phyloP scores from a whole-genome alignment of 2,329 filamentous ascomycete species.

The Claviceps pazoutovae region DNA sequence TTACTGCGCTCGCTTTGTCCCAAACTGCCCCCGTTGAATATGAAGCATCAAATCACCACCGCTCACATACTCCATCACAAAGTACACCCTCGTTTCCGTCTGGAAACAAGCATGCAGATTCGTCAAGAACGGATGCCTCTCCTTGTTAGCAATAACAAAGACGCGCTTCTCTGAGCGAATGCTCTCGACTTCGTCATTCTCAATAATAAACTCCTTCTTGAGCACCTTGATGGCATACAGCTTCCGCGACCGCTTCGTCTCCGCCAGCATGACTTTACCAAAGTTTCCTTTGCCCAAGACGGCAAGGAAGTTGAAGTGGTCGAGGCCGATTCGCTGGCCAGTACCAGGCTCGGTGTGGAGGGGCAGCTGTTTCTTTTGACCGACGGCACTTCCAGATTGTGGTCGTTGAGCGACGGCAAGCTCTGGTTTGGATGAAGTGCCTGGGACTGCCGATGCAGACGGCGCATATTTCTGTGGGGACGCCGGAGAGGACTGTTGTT shows the following conservation, averaged over 20 bases:
- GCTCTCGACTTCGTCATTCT: constrained; percentile 97
- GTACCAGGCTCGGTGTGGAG: constrained; percentile 58
- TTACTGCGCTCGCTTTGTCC: constrained; percentile 88
- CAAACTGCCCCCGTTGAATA: constrained; percentile 93
- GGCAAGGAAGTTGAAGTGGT: constrained; percentile 98
- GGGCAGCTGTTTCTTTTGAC: constrained; percentile 47
- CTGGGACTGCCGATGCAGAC: constrained; percentile 13
- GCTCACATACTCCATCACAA: constrained; percentile 99
- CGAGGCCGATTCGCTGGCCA: constrained; percentile 76
- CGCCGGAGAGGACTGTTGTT: constrained; percentile 19
- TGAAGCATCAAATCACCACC: constrained; percentile 98
- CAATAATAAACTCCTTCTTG: constrained; percentile 99
- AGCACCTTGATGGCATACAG: constrained; percentile 97
- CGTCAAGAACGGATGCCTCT: constrained; percentile 88
- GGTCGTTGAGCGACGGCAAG: constrained; percentile 18
- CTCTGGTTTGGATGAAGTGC: constrained; percentile 23
- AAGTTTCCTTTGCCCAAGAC: constrained; percentile 98
- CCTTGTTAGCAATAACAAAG: constrained; percentile 92
- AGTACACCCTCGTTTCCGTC: constrained; percentile 95
- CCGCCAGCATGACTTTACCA: constrained; percentile 97
- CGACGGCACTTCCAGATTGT: constrained; percentile 17
- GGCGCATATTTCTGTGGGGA: constrained; percentile 25
- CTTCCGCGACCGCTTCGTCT: constrained; percentile 84
- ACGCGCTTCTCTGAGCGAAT: constrained; percentile 96
- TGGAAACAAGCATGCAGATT: constrained; percentile 97